Evolutionary conservation across 2,329 filamentous ascomycete genomes (phyloP), one percentile per base, ranked within the genome.

Genomic region (Magnaporthiopsis rhizophila): DNA sequence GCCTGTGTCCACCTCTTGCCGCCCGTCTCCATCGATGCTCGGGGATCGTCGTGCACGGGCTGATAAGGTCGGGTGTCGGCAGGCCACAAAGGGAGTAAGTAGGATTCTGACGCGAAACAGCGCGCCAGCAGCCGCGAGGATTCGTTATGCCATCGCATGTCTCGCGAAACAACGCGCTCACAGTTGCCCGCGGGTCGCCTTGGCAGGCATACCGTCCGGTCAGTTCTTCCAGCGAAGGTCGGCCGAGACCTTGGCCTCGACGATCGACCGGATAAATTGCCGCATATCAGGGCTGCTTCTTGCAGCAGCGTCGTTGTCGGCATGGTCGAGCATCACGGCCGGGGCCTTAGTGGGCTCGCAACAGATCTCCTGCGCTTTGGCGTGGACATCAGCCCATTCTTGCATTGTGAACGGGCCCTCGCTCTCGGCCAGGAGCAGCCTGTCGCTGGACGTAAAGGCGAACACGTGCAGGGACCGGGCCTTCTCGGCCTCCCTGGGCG

Each of bases 401-500:
- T 86, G 81, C 68, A 90, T 80, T 60, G 86, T 85, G 72, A 97
- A 98, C 3, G 78, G 77, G 0, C 94, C 94, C 70, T 94, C 87
- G 71, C 92, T 96, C 76, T 97, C 90, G 45, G 85, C 87, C 58
- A 97, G 76, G 28, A 97, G 77, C 62, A 96, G 78, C 65, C 91
- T 86, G 11, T 88, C 85, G 62, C 86, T 80, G 1, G 88, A 87
- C n/a, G 88, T 89, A 73, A 95, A 96, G 7, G 87, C 89, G 65
- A 97, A 81, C n/a, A 90, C 91, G 73, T 97, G 94, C 28, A 91
- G 77, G 6, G 92, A 96, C 64, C 79, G 81, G 13, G 89, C 88
- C 59, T 78, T 77, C 68, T 86, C 80, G 59, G 88, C 80, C 66
- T 90, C 82, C 28, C 83, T 79, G 7, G 86, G 80, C 4, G 84